Base-by-base conservation (phyloP, 345 rosid genomes). In the Geranium rotundifolium region DNA sequence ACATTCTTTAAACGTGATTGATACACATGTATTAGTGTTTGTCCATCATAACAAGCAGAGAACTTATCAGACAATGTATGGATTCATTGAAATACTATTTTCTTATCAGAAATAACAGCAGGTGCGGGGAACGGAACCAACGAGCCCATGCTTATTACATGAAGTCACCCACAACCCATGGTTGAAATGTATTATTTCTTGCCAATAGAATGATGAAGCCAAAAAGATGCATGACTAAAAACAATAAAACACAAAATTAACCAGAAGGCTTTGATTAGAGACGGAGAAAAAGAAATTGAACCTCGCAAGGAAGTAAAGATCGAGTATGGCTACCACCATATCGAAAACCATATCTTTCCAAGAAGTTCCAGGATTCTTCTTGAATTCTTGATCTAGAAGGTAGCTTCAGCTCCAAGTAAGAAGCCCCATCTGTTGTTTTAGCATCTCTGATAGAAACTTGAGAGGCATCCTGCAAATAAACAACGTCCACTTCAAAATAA, bases 241-340 rank as follows among this genome's bases (percentile, higher is more conserved):
- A 31, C 8, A 7, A 57, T 17, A 13, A 2, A 58, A 58, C 7
- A n/a, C 54, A 29, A 64, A 46, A n/a, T n/a, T n/a, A n/a, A n/a
- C n/a, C n/a, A n/a, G n/a, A n/a, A n/a, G n/a, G n/a, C n/a, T n/a
- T n/a, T 17, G 9, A 18, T 41, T 20, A 67, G 30, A 70, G 31
- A 54, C n/a, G 55, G 41, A 68, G 65, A 59, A 70, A 52, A 29
- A 68, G 73, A 78, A 60, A 62, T 34, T 76, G 66, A 79, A 93
- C 99, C 99, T 93, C 99, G 61, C 82, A 79, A 31, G 99, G 89
- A 62, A 93, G 96, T 73, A 93, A 75, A 49, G 90, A 63, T 18
- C 99, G 78, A 6, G 63, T 77, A 50, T 49, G 23, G 37, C 59
- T 61, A 19, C 76, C 75, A 62, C 97, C 96, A 65, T 90, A 90